A percentile compares a stretch with the other conserved stretches of the same genome.
phyloP scores from a whole-genome alignment of 305 asterid genomes.

The Solanum hybrid region DNA sequence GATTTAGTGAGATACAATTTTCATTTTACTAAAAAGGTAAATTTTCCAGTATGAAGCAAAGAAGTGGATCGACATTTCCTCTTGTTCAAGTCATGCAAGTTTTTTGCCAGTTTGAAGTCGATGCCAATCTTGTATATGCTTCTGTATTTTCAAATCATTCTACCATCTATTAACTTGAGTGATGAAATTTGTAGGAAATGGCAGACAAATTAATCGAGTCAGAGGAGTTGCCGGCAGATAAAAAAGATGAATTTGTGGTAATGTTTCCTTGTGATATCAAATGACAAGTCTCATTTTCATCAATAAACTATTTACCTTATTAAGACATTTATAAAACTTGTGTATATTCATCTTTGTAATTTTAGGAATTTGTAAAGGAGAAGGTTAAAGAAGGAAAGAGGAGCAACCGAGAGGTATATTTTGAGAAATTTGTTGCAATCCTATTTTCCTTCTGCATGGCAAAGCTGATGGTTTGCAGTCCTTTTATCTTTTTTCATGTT shows the following conservation, averaged over 20 bases:
- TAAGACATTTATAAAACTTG: background rate
- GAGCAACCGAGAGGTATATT: conserved; percentile 61
- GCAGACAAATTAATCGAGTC: conserved; percentile 58
- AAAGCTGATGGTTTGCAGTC: background rate
- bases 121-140: background rate
- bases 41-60: background rate
- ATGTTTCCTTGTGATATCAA: background rate
- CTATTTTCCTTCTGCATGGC: background rate
- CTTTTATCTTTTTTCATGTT: background rate
- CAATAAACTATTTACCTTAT: background rate
- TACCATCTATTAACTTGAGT: background rate
- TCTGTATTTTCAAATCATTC: background rate
- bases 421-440: background rate
- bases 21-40: background rate
- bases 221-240: conserved; percentile 58
- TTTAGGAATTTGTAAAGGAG: conserved; percentile 54
- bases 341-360: background rate
- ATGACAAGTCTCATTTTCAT: background rate
- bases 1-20: background rate
- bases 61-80: background rate
- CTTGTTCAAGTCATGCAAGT: background rate
- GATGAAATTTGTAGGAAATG: conserved; percentile 41
- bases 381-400: conserved; percentile 67
- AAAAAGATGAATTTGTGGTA: conserved; percentile 66
- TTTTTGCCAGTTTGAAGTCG: background rate